Evolutionary conservation across 257 asterid species (phyloP), one percentile per base, ranked within the genome.

Genomic region (Handroanthus guayacan): DNA sequence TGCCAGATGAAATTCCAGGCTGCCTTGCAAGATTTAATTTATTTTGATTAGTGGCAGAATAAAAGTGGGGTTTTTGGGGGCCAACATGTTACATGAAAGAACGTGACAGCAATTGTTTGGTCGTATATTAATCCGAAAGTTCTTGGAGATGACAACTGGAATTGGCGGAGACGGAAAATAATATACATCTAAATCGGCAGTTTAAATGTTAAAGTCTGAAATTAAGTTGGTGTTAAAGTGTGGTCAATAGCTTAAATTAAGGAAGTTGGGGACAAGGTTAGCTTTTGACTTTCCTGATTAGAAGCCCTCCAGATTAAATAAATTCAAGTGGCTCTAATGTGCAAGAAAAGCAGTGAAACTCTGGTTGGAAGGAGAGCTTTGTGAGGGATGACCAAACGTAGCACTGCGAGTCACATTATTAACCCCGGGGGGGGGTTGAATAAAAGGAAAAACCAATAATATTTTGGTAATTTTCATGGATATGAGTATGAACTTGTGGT

Each of bases 71-170:
- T 51, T 65, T n/a, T n/a, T n/a, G n/a, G 88, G 88, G 90, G 71
- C 74, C 88, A 72, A 64, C 79, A 82, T 81, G 87, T 80, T 66
- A 82, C 72, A 57, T 75, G 73, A 66, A 81, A 79, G 78, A 90
- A 86, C 84, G 85, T 83, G 83, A 75, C 4, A 4, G 75, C 83
- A 61, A 75, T 85, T 81, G 82, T 79, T 80, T 79, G 70, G 81
- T 75, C 67, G 67, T 81, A 57, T 65, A 75, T 71, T 80, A 77
- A 77, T 67, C 45, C 1, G 36, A 78, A 86, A 58, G 62, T 47
- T 69, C 17, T 74, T 70, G 62, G 69, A 58, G 67, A 78, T 78
- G 79, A 81, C 91, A 90, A 82, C 93, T 87, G 90, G 83, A 81
- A 62, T 57, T 64, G 62, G 36, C 68, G 56, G 62, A 54, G 60